Evolutionary conservation across 2,329 filamentous ascomycete species (phyloP), one percentile per base, ranked within the genome.

Genomic region (Bisporella sp.): DNA sequence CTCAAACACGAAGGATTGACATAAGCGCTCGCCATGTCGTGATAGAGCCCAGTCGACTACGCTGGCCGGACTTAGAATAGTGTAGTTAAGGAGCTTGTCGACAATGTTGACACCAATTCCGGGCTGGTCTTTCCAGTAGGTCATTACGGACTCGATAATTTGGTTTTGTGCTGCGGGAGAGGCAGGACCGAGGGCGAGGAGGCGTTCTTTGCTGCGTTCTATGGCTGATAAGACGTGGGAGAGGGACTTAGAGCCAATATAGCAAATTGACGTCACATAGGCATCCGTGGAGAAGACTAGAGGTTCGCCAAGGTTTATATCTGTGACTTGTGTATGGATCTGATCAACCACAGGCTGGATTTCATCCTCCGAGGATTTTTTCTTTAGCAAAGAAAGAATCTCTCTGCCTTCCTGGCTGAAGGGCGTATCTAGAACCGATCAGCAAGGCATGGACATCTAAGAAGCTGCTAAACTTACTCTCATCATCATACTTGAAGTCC

Each of bases 81-180:
- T 91, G 72, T 96, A 99, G 71, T 97, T 99, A 60, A 99, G 84
- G 5, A 99, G 79, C 70, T 97, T 97, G 73, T 97, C 92, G 52
- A 97, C 79, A 61, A 99, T 95, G 60, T 87, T 88, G 59, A 97
- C 81, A 3, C 90, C 93, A 41, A 95, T 85, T 53, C 93, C 93
- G 0, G 92, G 90, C 62, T 99, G 92, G 32, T 92, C 85, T 44
- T 81, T 79, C 93, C 93, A 99, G 73, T 96, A 99, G 40, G 84
- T 77, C 73, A 96, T 88, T 39, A 97, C 90, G 4, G 88, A 88
- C 5, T 85, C 81, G 59, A 97, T 87, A 62, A 99, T 95, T 69
- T 99, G 93, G 41, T 83, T 79, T 40, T 90, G 82, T 1, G 89
- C 90, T 2, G 78, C 77, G 52, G 89, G 81, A 0, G 87, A 92